Percentiles rank a stretch among this genome's conserved stretches.
Conservation (phyloP, 371 early-diverging fungal genomes). For the Mucor velutinosus region DNA sequence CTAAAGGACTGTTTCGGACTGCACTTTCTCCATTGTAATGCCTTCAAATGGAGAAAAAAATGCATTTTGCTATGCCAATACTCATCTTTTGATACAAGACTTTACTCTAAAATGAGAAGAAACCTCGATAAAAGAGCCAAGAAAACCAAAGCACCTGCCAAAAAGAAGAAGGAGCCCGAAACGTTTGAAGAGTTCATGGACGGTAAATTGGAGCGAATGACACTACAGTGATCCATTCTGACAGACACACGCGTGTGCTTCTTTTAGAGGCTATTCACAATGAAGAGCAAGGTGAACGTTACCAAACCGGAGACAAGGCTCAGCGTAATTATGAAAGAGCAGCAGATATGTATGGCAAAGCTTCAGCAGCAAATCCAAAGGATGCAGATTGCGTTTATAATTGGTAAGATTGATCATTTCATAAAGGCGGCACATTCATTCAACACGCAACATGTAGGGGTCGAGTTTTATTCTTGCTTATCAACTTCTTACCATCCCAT, state of each 20-base stretch:
- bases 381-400: conserved; percentile 73
- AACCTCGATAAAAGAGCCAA: conserved; percentile 1
- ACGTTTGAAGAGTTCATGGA: conserved; percentile 52
- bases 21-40: neutral
- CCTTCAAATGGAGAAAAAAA: neutral
- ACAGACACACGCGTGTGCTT: neutral
- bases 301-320: conserved; percentile 67
- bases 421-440: neutral
- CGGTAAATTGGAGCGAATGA: conserved; percentile 17
- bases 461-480: conserved; percentile 65
- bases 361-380: conserved; percentile 52
- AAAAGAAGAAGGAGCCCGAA: conserved; percentile 42
- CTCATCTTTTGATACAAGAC: neutral
- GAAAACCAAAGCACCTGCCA: conserved; percentile 30
- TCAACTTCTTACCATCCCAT: conserved; percentile 56
- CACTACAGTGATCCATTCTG: neutral
- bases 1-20: neutral
- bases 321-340: conserved; percentile 67
- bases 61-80: neutral
- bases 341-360: conserved; percentile 65
- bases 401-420: conserved; percentile 40
- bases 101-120: neutral
- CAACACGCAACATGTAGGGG: conserved; percentile 43
- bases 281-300: conserved; percentile 76
- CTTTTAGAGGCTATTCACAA: conserved; percentile 57